Percentiles rank a stretch among this genome's conserved stretches.
These are phyloP conservation scores for Cercophora newfieldiana DNA, from an alignment of 495 filamentous ascomycete genomes.

Conservation along the genomic window DNA sequence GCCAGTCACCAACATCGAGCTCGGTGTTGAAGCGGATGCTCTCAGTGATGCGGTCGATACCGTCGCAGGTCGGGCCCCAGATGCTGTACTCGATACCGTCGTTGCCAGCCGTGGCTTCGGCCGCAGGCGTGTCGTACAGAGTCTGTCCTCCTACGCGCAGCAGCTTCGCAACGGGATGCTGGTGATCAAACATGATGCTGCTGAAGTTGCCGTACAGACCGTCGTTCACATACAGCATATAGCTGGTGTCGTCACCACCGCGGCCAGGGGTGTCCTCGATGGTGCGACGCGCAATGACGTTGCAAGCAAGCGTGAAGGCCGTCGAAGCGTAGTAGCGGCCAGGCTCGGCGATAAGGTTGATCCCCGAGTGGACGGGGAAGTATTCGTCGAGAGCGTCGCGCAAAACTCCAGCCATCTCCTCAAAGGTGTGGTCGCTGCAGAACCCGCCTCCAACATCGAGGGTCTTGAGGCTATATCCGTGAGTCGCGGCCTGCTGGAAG, in stretches of 20 bases:
- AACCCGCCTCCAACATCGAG: slow-evolving; percentile 97
- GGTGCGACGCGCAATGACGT: slow-evolving; percentile 93
- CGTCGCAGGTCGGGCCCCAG: slow-evolving; percentile 98
- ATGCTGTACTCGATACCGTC: slow-evolving; percentile 74
- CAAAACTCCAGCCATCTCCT: slow-evolving; percentile 81
- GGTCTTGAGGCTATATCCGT: slow-evolving; percentile 80
- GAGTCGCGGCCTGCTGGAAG: slow-evolving; percentile 78
- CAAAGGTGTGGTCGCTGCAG: slow-evolving; percentile 74
- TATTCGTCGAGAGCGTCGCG: slow-evolving; percentile 78
- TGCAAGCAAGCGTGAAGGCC: slow-evolving; percentile 91
- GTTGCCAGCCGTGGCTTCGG: slow-evolving; percentile 34
- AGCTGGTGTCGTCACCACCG: slow-evolving; percentile 59
- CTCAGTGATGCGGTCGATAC: slow-evolving; percentile 87
- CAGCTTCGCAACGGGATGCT: slow-evolving; percentile 82
- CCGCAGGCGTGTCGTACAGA: slow-evolving; percentile 47
- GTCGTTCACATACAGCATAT: slow-evolving; percentile 97
- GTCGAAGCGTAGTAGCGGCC: slow-evolving; percentile 90
- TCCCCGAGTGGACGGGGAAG: slow-evolving; percentile 68
- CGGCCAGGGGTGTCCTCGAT: slow-evolving; percentile 48
- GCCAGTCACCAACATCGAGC: slow-evolving; percentile 90
- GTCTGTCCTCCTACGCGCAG: slow-evolving; percentile 61
- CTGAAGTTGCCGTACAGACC: slow-evolving; percentile 98
- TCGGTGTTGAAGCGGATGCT: slow-evolving; percentile 70
- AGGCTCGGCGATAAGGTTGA: slow-evolving; percentile 93
- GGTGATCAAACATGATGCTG: slow-evolving; percentile 98